These are phyloP conservation scores for Aspergillus bertholletiae DNA, from an alignment of 495 filamentous ascomycete species.

Conservation along the genomic window DNA sequence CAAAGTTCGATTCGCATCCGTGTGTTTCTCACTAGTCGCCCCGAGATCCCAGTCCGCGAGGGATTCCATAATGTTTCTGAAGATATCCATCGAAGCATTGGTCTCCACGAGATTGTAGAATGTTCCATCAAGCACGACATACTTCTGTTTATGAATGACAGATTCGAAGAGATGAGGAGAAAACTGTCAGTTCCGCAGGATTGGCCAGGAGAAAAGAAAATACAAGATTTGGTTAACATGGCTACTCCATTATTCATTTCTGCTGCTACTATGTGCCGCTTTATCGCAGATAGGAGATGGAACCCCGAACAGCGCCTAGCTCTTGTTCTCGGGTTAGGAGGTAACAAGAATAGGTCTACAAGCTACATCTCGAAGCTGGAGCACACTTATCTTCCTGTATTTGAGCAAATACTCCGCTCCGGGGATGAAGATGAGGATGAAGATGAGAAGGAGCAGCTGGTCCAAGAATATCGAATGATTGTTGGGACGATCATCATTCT, in stretches of 20 bases:
- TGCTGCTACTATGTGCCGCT: conserved; percentile 25
- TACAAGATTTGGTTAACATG: conserved; percentile 11
- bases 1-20: conserved; percentile 11
- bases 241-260: conserved; percentile 29
- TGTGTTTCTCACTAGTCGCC: conserved; percentile 39
- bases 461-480: conserved; percentile 6
- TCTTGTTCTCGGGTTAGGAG: conserved; percentile 12
- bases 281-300: conserved; percentile 15
- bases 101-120: conserved; percentile 16
- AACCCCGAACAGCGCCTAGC: conserved; percentile 12
- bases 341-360: neutral
- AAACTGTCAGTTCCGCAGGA: conserved; percentile 6
- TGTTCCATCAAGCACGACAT: conserved; percentile 23
- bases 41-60: conserved; percentile 41
- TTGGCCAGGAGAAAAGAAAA: conserved; percentile 33
- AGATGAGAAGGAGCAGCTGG: conserved; percentile 10
- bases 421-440: conserved; percentile 11
- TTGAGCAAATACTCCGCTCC: conserved; percentile 7
- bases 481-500: neutral
- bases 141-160: conserved; percentile 11
- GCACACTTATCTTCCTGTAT: conserved; percentile 20
- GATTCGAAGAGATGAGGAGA: conserved; percentile 14
- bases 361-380: conserved; percentile 16
- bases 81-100: conserved; percentile 13
- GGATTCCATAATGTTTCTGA: conserved; percentile 14